These are phyloP conservation scores for Pythium brachiatum DNA, from an alignment of 352 stramenopile genomes.

Conservation along the genomic window DNA sequence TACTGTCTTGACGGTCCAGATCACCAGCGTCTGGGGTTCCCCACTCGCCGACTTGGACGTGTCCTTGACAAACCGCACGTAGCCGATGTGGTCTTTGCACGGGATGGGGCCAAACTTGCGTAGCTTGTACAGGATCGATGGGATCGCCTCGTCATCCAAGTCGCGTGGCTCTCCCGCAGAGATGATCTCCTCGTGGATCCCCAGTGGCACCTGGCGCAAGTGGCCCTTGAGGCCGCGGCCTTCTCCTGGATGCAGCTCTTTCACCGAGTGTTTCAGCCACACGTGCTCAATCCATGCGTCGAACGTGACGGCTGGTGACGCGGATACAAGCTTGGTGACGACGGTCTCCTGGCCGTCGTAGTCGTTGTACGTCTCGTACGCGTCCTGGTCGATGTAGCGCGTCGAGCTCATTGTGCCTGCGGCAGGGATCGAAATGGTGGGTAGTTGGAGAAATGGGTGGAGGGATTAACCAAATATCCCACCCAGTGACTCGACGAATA, in stretches of 20 bases:
- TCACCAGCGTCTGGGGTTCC: conserved; percentile 37
- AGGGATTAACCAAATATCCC: no score
- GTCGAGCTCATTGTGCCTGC: conserved; percentile 14
- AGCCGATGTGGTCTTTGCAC: conserved; percentile 44
- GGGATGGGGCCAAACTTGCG: conserved; percentile 41
- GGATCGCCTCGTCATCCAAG: conserved; percentile 33
- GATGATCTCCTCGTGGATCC: conserved; percentile 67
- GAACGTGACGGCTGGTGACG: conserved; percentile 46
- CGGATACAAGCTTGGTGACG: conserved; percentile 49
- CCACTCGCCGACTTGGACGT: conserved; percentile 4
- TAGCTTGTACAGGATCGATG: conserved; percentile 51
- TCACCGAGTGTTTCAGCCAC: conserved; percentile 33
- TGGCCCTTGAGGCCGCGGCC: conserved; percentile 59
- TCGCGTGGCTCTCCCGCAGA: conserved; percentile 42
- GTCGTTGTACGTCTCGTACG: conserved; percentile 41
- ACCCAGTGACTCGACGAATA: no score
- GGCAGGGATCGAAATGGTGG: no score
- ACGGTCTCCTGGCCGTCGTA: conserved; percentile 61
- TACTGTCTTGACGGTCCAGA: conserved; percentile 61
- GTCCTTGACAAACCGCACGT: conserved; percentile 64
- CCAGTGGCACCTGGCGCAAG: conserved; percentile 40
- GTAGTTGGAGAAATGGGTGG: no score
- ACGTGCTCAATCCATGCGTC: conserved; percentile 60
- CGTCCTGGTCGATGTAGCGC: conserved; percentile 39
- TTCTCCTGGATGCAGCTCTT: conserved; percentile 43